Conservation (phyloP, 495 filamentous ascomycete species). For the Sabuloglossum arenarium region DNA sequence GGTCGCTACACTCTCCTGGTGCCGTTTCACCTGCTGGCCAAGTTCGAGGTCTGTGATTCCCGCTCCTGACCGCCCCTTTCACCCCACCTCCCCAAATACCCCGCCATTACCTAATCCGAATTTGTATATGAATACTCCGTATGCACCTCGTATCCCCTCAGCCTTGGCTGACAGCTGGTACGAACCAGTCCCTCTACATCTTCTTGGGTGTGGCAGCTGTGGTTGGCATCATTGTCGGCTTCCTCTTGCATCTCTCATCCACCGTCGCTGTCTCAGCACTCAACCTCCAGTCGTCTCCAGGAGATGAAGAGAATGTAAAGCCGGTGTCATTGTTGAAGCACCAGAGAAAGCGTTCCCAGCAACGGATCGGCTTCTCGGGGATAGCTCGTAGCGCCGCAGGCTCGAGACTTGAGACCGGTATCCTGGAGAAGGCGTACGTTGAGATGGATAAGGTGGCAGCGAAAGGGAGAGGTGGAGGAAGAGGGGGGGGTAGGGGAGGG, state of each 20-base stretch:
- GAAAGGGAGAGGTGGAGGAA: background rate
- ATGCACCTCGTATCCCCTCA: slow-evolving; percentile 6
- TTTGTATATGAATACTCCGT: background rate
- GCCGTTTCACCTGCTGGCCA: slow-evolving; percentile 27
- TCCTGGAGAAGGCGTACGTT: background rate
- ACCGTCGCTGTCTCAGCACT: slow-evolving; percentile 21
- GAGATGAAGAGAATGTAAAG: background rate
- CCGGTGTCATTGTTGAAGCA: background rate
- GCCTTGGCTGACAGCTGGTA: slow-evolving; percentile 10
- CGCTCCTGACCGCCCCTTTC: background rate
- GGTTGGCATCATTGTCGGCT: slow-evolving; percentile 31
- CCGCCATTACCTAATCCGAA: background rate
- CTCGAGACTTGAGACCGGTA: background rate
- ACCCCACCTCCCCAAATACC: background rate
- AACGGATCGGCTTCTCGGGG: background rate
- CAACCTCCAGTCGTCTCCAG: slow-evolving; percentile 6
- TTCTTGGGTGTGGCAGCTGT: slow-evolving; percentile 38
- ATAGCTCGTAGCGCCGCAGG: background rate
- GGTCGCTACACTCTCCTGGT: slow-evolving; percentile 19
- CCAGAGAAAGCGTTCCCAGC: background rate
- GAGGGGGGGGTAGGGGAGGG: slow-evolving; percentile 1
- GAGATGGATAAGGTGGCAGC: background rate
- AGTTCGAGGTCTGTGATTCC: slow-evolving; percentile 36
- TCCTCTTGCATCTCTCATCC: slow-evolving; percentile 25
- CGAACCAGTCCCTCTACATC: slow-evolving; percentile 36